Percentiles rank a stretch among this genome's conserved stretches.
Evolutionary conservation across 2,329 filamentous ascomycete genomes (phyloP).

Genomic region (Niveomyces coronatus): DNA sequence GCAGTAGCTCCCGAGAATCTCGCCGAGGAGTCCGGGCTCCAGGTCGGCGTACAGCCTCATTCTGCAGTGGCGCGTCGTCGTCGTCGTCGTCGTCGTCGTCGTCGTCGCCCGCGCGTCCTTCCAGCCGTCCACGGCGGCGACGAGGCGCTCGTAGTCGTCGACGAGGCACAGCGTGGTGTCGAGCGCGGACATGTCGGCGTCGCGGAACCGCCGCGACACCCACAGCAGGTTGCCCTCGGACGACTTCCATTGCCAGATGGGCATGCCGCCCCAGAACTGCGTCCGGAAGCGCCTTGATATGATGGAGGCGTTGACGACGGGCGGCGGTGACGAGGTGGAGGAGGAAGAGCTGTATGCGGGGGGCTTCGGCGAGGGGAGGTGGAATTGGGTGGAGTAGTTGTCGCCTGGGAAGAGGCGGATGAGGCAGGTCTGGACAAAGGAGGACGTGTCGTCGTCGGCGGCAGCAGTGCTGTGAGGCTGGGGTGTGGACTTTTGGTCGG

Average conservation of each 20-base stretch:
- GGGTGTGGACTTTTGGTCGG: background rate
- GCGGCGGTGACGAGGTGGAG: background rate
- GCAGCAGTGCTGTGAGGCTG: conserved; percentile 1
- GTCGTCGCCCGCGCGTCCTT: background rate
- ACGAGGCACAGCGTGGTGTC: conserved; percentile 5
- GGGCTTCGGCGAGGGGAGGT: background rate
- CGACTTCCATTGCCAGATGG: conserved; percentile 9
- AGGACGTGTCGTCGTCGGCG: background rate
- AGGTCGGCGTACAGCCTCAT: conserved; percentile 6
- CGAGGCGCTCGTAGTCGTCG: conserved; percentile 7
- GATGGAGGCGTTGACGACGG: conserved; percentile 2
- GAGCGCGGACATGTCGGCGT: conserved; percentile 3
- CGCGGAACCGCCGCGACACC: conserved; percentile 8
- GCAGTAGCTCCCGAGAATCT: conserved; percentile 8
- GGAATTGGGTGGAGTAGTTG: conserved; percentile 4
- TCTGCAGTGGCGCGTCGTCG: conserved; percentile 1
- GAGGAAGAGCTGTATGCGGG: conserved; percentile 1
- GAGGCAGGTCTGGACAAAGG: conserved; percentile 8
- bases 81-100: background rate
- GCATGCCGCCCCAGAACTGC: conserved; percentile 8
- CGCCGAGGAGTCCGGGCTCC: conserved; percentile 2
- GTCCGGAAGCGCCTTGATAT: conserved; percentile 6
- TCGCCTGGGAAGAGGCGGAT: conserved; percentile 6
- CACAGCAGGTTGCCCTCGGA: conserved; percentile 7
- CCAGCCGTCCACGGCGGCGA: conserved; percentile 5